These are phyloP conservation scores for Protomyces pachydermus DNA, from an alignment of 1,139 yeast species.

Conservation along the genomic window DNA sequence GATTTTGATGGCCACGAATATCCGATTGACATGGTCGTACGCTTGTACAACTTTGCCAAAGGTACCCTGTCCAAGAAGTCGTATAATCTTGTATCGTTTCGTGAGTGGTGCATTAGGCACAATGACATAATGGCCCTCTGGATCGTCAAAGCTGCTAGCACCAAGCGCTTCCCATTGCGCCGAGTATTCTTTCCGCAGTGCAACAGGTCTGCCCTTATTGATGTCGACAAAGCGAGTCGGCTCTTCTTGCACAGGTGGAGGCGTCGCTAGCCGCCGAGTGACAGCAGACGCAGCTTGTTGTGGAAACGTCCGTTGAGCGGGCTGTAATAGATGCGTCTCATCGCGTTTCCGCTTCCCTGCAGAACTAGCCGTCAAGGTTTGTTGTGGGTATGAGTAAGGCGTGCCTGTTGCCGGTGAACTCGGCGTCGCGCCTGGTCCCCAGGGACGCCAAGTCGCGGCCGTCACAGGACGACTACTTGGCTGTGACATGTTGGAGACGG, in stretches of 20 bases:
- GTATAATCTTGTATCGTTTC: constrained; percentile 40
- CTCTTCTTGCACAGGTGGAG: background rate
- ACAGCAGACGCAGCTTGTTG: background rate
- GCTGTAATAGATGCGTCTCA: background rate
- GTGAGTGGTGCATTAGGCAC: constrained; percentile 38
- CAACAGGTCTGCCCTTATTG: background rate
- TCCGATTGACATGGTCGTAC: constrained; percentile 48
- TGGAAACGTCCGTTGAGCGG: background rate
- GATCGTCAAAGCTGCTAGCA: constrained; percentile 36
- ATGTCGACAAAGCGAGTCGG: background rate
- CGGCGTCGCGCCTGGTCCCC: background rate
- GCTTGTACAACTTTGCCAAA: constrained; percentile 83
- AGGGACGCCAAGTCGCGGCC: background rate
- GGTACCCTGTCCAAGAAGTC: constrained; percentile 84
- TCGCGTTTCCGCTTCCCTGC: background rate
- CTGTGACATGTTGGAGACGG: background rate
- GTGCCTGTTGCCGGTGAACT: background rate
- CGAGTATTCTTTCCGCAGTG: constrained; percentile 9
- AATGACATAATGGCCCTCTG: constrained; percentile 43
- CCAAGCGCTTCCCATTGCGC: background rate
- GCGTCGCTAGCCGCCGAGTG: background rate
- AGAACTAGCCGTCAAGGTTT: background rate
- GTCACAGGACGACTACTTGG: background rate
- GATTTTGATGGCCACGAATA: constrained; percentile 83
- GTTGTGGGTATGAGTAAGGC: background rate